Percentiles rank a stretch among this genome's conserved stretches.
These are phyloP conservation scores for Solanum phureja DNA, from an alignment of 257 asterid species.

Conservation along the genomic window DNA sequence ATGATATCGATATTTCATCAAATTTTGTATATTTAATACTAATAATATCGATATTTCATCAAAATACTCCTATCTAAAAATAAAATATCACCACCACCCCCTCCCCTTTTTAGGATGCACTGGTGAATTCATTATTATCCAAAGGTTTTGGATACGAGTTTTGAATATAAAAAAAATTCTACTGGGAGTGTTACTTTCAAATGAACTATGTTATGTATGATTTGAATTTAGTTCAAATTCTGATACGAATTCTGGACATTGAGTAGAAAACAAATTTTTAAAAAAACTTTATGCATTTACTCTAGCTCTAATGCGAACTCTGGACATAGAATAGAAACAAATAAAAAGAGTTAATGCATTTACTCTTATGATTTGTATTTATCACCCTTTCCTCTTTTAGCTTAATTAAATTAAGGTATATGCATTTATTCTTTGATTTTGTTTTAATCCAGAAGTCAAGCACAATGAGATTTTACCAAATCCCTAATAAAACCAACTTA, in stretches of 20 bases:
- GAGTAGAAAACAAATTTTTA: too few species aligned
- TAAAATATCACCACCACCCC: neutral
- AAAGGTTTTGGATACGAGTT: neutral
- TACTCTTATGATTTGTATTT: neutral
- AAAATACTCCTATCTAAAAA: too few species aligned
- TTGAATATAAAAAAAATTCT: fast-evolving
- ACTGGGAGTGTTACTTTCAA: fast-evolving
- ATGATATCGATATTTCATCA: neutral
- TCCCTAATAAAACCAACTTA: neutral
- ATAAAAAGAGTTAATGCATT: neutral
- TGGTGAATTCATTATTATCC: too few species aligned
- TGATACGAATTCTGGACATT: too few species aligned
- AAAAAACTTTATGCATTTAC: too few species aligned
- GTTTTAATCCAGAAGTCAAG: neutral
- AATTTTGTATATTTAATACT: too few species aligned
- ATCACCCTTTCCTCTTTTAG: neutral
- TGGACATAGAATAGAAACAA: too few species aligned
- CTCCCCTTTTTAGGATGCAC: neutral
- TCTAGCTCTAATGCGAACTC: neutral
- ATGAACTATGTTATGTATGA: too few species aligned
- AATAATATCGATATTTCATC: neutral
- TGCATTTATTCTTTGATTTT: neutral
- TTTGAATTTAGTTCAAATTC: too few species aligned
- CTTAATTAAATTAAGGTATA: neutral
- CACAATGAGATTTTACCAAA: neutral